Evolutionary conservation across 106 monocot species (phyloP).

Genomic region (Alisma plantagoaquatica): DNA sequence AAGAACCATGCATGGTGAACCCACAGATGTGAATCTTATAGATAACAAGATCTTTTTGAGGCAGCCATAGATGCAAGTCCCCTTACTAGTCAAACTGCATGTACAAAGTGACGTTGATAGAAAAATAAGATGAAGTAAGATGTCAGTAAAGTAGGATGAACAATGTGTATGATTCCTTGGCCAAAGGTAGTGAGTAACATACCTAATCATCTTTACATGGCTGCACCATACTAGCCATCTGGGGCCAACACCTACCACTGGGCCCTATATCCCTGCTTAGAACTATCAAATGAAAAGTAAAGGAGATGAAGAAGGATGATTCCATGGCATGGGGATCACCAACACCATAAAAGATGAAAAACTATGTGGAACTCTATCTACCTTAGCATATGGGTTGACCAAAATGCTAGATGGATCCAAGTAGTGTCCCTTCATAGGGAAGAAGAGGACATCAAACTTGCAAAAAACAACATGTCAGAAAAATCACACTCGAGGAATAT

Average conservation of each 20-base stretch:
- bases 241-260: constrained; percentile 81
- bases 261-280: constrained; percentile 48
- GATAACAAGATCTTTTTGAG: constrained; percentile 65
- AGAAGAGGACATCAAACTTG: constrained; percentile 66
- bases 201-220: constrained; percentile 13
- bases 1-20: constrained; percentile 81
- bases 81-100: constrained; percentile 95
- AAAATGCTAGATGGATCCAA: constrained; percentile 56
- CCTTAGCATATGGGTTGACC: constrained; percentile 94
- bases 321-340: background rate
- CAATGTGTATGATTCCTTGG: background rate
- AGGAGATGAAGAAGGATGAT: background rate
- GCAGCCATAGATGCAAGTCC: constrained; percentile 49
- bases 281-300: constrained; percentile 43
- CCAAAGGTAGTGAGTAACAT: background rate
- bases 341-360: background rate
- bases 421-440: constrained; percentile 48
- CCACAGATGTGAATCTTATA: constrained; percentile 96
- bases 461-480: constrained; percentile 56
- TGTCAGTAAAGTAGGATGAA: background rate
- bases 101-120: background rate
- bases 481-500: constrained; percentile 51
- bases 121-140: constrained; percentile 3
- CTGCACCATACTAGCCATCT: constrained; percentile 83
- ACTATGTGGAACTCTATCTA: constrained; percentile 3